Base-by-base conservation (phyloP, 2,329 filamentous ascomycete genomes). In the Bisporella sp. region DNA sequence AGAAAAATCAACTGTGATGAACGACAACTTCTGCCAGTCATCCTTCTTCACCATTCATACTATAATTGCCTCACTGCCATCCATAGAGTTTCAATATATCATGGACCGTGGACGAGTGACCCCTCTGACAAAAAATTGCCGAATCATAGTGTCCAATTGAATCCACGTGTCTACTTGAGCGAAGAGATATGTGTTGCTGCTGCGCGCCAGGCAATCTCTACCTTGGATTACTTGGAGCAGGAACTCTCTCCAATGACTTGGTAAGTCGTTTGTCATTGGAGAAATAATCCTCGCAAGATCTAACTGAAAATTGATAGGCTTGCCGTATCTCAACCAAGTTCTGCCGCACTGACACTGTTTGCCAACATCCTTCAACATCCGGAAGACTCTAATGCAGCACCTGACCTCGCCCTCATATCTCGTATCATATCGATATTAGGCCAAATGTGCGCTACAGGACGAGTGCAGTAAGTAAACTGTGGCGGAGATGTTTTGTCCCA, bases 281-380 rank as follows among this genome's bases (percentile, higher is more conserved):
- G 21, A 21, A 21, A 41, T 49, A 48, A 49, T 39, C 35, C 37
- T 13, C 9, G 32, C 46, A 43, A 21, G 21, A 21, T 21, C 21
- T 21, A 21, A 21, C 21, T 21, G 21, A 21, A 21, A 21, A 21
- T 21, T 21, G 9, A 39, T 46, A 60, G 58, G 46, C 45, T 57
- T 45, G 46, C 45, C 44, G 46, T 58, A 29, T 96, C 97, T 69
- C 96, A 95, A 69, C 92, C 92, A 0, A 89, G 97, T 5, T 95
- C 90, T 1, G 87, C 92, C 1, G 77, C 96, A 3, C 89, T 97
- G 33, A 95, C 91, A 0, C 73, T 97, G 0, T 96, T 97, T 63
- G 89, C 90, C 51, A 96, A 96, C 63, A 93, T 96, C 41, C 71
- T 97, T 1, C 90, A 96, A 64, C 96, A 96, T 59, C 93, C 92